Evolutionary conservation across 108 stramenopile genomes (phyloP).

Genomic region (Nitzschia palea): DNA sequence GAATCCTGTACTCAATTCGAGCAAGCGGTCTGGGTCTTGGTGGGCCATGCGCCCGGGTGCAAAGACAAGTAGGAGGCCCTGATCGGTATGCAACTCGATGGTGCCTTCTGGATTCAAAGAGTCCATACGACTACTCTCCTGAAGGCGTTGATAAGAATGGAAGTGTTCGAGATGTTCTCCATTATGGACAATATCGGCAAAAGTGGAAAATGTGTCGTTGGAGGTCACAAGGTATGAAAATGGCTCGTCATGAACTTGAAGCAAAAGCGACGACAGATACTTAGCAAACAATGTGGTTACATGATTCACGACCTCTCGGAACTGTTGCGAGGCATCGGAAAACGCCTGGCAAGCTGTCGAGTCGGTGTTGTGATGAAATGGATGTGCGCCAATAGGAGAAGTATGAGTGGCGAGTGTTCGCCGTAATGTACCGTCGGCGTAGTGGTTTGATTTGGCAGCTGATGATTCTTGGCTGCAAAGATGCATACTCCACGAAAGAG

Average conservation of each 20-base stretch:
- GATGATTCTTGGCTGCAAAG: not conserved
- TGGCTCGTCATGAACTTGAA: not conserved
- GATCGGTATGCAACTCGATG: constrained; percentile 78
- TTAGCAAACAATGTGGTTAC: not conserved
- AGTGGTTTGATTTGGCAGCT: constrained; percentile 4
- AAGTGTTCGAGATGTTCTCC: constrained; percentile 88
- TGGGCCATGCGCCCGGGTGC: no score
- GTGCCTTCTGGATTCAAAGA: constrained; percentile 17
- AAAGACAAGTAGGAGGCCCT: constrained; percentile 79
- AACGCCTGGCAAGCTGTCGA: not conserved
- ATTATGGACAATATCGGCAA: constrained; percentile 49
- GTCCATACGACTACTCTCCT: not conserved
- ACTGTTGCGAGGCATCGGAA: not conserved
- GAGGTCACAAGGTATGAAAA: not conserved
- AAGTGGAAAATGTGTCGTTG: constrained; percentile 26
- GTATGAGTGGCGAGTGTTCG: constrained; percentile 38
- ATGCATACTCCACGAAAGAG: constrained; percentile 19
- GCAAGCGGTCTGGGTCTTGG: no score
- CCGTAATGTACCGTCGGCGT: constrained; percentile 39
- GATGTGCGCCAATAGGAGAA: not conserved
- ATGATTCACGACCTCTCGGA: not conserved
- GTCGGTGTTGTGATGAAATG: not conserved
- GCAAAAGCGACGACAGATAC: not conserved
- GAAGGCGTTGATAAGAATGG: constrained; percentile 76
- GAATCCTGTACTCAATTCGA: constrained; percentile 43